Evolutionary conservation across 768 basidiomycete genomes (phyloP), one percentile per base, ranked within the genome.

Genomic region (Tricholoma bakamatsutake): DNA sequence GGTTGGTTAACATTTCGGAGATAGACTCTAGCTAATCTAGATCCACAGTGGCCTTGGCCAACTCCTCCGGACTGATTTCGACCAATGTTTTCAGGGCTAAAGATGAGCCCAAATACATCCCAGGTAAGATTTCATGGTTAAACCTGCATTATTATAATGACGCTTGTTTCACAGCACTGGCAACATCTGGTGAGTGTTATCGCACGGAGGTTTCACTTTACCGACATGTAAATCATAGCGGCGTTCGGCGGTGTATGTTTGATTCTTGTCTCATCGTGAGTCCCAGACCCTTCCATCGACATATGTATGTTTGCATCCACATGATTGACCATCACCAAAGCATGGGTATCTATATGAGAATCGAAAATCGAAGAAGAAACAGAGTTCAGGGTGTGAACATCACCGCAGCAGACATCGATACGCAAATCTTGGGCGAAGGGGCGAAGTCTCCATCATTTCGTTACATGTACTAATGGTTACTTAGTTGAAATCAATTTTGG

Each of bases 81-180:
- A 77, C 77, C 30, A 80, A 82, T 59, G 77, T 80, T 8, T 80
- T 80, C 64, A 71, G 73, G 52, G 74, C 76, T 9, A 64, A 78
- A 61, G 78, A 80, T 57, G 80, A 76, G 58, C 79, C 78, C 0
- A 75, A 70, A 60, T 80, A 81, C 59, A 67, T 77, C 40, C 77
- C 76, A 56, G 73, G 74, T 74, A 54, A 52, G 62, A 45, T 46
- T 39, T 15, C 48, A 9, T 37, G 40, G 12, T 34, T 33, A 21
- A 46, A 11, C 8, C 2, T 35, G 31, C 4, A 31, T 52, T 28
- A 18, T 39, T 17, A 35, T n/a, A 27, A 3, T 31, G 4, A 43
- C 8, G 51, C 3, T 37, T 35, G 11, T 53, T 55, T 2, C 47
- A 30, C 27, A 58, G 79, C 79, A 8, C 67, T 80, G 35, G 74